Conservation (phyloP, 768 basidiomycete genomes). For the Trichaptum fuscoviolaceum region DNA sequence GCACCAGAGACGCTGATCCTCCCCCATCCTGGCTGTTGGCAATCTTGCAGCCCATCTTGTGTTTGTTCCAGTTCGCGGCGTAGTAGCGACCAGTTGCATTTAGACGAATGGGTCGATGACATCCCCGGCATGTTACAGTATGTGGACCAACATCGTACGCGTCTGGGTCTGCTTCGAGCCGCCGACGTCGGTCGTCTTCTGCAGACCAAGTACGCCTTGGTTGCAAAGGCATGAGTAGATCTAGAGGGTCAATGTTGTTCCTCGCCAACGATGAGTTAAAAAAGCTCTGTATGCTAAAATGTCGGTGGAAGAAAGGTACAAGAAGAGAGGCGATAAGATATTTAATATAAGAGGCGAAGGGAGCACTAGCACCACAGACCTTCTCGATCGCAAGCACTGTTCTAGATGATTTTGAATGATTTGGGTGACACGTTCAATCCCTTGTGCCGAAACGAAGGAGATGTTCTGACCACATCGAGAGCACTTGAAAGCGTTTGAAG, state of each 20-base stretch:
- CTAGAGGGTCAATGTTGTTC: not conserved
- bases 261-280: not conserved
- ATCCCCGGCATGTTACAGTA: not conserved
- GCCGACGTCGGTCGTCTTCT: not conserved
- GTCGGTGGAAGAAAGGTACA: not conserved
- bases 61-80: not conserved
- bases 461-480: not conserved
- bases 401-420: not conserved
- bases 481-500: not conserved
- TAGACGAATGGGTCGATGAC: not conserved
- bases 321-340: not conserved
- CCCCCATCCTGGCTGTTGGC: not conserved
- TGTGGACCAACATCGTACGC: not conserved
- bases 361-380: not conserved
- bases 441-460: not conserved
- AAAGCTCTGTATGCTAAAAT: not conserved
- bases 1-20: not conserved
- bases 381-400: not conserved
- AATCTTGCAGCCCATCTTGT: not conserved
- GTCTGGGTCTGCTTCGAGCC: not conserved
- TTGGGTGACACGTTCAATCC: constrained; percentile 1
- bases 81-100: not conserved
- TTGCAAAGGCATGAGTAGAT: not conserved
- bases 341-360: not conserved
- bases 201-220: not conserved